Percentiles rank a stretch among this genome's conserved stretches.
Conservation (phyloP, 1,284 basidiomycete species). For the Peniophora sp. region DNA sequence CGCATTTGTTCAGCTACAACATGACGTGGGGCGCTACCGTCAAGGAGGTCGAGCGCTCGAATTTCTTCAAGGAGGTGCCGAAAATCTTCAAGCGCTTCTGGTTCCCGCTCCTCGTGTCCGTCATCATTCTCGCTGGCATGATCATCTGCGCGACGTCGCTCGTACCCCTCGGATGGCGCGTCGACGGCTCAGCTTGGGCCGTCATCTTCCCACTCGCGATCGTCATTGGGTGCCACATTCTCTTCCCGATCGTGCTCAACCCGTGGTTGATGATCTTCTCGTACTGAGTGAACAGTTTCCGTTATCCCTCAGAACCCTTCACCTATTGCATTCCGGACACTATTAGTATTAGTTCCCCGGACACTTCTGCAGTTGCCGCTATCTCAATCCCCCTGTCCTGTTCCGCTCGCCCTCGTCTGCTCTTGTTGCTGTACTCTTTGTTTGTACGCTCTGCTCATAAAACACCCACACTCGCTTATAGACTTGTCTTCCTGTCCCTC, state of each 20-base stretch:
- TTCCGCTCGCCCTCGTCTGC: too few relatives aligned
- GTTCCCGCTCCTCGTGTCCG: slow-evolving; percentile 34
- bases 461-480: too few relatives aligned
- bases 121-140: slow-evolving; percentile 31
- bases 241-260: slow-evolving; percentile 30
- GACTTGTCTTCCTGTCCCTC: too few relatives aligned
- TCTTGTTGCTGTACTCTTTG: too few relatives aligned
- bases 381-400: too few relatives aligned
- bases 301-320: too few relatives aligned
- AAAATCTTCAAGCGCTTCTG: slow-evolving; percentile 45
- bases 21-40: slow-evolving; percentile 43
- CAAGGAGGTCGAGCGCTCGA: slow-evolving; percentile 44
- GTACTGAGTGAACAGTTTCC: slow-evolving; percentile 22
- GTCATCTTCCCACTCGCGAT: slow-evolving; percentile 36
- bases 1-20: slow-evolving; percentile 48
- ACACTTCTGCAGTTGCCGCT: too few relatives aligned
- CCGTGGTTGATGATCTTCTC: slow-evolving; percentile 44
- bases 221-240: slow-evolving; percentile 7
- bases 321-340: too few relatives aligned
- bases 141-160: slow-evolving; percentile 29
- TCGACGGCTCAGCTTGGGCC: slow-evolving; percentile 31
- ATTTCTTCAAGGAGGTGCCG: slow-evolving; percentile 55
- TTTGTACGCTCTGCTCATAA: too few relatives aligned
- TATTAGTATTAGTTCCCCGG: too few relatives aligned
- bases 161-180: slow-evolving; percentile 36